Evolutionary conservation across 768 basidiomycete genomes (phyloP).

Genomic region (Mycena polygramma): DNA sequence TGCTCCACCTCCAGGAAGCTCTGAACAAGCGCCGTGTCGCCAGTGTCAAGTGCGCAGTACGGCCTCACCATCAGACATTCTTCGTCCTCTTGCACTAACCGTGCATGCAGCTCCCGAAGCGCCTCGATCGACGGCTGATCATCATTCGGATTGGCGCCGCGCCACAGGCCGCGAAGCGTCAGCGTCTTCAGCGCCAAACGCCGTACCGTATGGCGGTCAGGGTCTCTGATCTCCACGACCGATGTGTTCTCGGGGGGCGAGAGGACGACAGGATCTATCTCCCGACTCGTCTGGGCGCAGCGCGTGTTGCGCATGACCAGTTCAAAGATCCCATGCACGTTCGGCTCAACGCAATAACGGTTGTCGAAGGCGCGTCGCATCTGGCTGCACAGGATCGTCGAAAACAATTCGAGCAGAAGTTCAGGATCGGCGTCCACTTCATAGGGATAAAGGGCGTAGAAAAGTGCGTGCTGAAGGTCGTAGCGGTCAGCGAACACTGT

Average conservation of each 20-base stretch:
- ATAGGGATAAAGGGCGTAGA: not conserved
- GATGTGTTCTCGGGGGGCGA: too few species aligned
- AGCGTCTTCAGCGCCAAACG: not conserved
- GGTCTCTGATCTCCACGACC: too few species aligned
- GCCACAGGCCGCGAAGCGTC: not conserved
- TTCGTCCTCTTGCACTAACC: not conserved
- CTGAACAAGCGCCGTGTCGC: not conserved
- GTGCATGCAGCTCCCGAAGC: not conserved
- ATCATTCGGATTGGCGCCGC: not conserved
- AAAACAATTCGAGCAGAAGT: not conserved
- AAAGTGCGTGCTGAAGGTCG: not conserved
- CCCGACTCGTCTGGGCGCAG: not conserved
- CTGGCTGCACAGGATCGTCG: conserved; percentile 8
- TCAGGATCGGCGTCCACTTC: not conserved
- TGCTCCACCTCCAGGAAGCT: not conserved
- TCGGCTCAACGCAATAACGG: conserved; percentile 4
- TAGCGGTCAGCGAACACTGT: not conserved
- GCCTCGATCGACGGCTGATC: not conserved
- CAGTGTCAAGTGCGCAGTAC: not conserved
- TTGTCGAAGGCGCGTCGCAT: not conserved
- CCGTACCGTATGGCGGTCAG: too few species aligned
- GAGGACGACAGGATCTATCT: too few species aligned
- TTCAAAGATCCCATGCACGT: conserved; percentile 23
- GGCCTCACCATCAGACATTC: not conserved
- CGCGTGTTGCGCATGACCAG: conserved; percentile 8